These are phyloP conservation scores for Macaranga tanarius DNA, from an alignment of 441 rosid genomes.

Conservation along the genomic window DNA sequence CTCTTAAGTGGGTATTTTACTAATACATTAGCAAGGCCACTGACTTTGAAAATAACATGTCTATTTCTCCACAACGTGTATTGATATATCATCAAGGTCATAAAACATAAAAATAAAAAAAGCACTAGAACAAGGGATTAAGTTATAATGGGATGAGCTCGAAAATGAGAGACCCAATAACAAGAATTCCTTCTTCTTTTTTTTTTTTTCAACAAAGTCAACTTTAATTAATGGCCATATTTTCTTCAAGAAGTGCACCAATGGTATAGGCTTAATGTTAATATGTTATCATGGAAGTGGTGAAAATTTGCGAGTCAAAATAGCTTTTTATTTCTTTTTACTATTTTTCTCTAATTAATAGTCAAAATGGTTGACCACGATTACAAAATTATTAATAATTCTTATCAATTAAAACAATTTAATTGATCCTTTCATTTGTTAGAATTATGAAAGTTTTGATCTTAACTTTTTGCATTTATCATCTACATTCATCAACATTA, in stretches of 20 bases:
- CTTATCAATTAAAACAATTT: too few relatives aligned
- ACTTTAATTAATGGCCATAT: conserved; percentile 15
- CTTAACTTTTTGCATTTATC: too few relatives aligned
- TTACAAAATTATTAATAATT: too few relatives aligned
- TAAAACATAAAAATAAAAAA: not conserved
- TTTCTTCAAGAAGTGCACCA: not conserved
- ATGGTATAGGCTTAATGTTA: not conserved
- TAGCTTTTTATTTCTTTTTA: not conserved
- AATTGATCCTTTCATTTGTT: too few relatives aligned
- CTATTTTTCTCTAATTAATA: not conserved
- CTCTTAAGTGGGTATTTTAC: not conserved
- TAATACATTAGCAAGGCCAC: not conserved
- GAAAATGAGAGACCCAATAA: conserved; percentile 22
- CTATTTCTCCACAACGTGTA: not conserved
- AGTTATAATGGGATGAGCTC: conserved; percentile 29
- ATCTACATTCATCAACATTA: too few relatives aligned
- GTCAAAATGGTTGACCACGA: not conserved
- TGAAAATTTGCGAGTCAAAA: not conserved
- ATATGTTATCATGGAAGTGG: not conserved
- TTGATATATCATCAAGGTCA: not conserved
- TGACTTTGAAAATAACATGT: not conserved
- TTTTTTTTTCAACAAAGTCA: conserved; percentile 21
- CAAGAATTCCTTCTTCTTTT: conserved; percentile 11
- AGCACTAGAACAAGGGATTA: conserved; percentile 14
- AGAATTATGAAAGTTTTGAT: too few relatives aligned